Percentiles rank a stretch among this genome's conserved stretches.
phyloP scores from a whole-genome alignment of 345 rosid genomes.

The Populus pruinosa region DNA sequence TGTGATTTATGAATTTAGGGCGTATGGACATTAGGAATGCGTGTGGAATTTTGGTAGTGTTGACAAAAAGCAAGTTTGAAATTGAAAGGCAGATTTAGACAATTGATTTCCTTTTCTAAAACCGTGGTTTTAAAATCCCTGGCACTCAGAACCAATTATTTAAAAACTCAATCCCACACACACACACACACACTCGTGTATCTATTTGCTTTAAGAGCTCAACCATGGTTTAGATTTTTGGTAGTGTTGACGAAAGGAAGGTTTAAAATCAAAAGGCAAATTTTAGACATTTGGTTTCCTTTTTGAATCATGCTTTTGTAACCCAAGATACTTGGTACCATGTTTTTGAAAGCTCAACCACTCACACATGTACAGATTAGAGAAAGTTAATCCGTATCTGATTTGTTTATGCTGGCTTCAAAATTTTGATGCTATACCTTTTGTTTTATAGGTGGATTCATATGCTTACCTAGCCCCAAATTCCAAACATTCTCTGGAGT shows the following conservation, averaged over 20 bases:
- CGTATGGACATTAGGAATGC: background rate
- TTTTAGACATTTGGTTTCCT: background rate
- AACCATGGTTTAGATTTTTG: background rate
- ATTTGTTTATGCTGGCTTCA: background rate
- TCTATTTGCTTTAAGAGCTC: background rate
- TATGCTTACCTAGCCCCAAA: conserved; percentile 84
- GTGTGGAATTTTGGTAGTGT: background rate
- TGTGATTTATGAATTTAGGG: conserved; percentile 2
- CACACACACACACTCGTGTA: background rate
- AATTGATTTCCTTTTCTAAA: background rate
- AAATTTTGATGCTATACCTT: conserved; percentile 6
- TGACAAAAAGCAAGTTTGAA: background rate
- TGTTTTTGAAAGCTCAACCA: background rate
- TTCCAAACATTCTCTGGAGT: conserved; percentile 52
- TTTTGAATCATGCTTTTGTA: background rate
- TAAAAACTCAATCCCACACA: background rate
- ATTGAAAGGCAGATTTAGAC: background rate
- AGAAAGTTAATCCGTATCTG: background rate
- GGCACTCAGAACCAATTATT: background rate
- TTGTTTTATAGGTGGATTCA: conserved; percentile 64
- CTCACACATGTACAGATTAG: background rate
- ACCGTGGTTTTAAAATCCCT: background rate
- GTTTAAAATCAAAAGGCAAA: background rate
- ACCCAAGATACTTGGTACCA: background rate
- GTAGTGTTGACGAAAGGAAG: background rate